Evolutionary conservation across 495 filamentous ascomycete species (phyloP), one percentile per base, ranked within the genome.

Genomic region (Podospora comata): DNA sequence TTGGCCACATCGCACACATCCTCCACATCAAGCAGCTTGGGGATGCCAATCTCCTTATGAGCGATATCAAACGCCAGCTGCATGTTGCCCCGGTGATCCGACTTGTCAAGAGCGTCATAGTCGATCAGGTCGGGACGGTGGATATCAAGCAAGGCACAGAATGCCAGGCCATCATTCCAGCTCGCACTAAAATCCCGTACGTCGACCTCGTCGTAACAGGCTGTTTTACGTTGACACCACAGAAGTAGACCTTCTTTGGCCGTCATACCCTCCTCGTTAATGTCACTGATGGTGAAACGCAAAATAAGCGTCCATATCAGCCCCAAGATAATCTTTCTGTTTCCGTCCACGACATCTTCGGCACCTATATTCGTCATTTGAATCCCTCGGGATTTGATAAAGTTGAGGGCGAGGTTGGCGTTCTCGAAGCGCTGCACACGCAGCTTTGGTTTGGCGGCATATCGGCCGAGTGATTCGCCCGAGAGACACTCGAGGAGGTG

Each of bases 301-400:
- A 97, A 80, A 90, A 99, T 99, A 34, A 99, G 83, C 20, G 93
- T 97, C 95, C 95, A 99, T 74, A 99, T 96, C 64, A 99, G 82
- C 26, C 95, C 95, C 27, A 99, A 82, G 68, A 99, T 97, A 70
- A 99, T 96, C 85, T 99, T 99, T 66, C 90, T 85, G 78, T 98
- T 99, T 39, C 96, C 96, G 76, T 99, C 96, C 26, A 99, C 95
- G 30, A 99, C 92, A 85, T 99, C 95, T 80, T 98, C 95, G 1
- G 95, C 95, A 60, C 95, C 95, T 72, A 98, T 98, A 73, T 99
- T 99, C 67, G 92, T 97, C 89, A 98, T 92, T 75, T 96, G 93
- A 64, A 99, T 98, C 27, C 92, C 89, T 71, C 92, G 85, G 28
- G 89, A 88, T 75, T 92, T 94, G 80, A 99, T 93, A 74, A 92